phyloP scores from a whole-genome alignment of 2,329 filamentous ascomycete genomes.

The Sclerotinia subarctica region DNA sequence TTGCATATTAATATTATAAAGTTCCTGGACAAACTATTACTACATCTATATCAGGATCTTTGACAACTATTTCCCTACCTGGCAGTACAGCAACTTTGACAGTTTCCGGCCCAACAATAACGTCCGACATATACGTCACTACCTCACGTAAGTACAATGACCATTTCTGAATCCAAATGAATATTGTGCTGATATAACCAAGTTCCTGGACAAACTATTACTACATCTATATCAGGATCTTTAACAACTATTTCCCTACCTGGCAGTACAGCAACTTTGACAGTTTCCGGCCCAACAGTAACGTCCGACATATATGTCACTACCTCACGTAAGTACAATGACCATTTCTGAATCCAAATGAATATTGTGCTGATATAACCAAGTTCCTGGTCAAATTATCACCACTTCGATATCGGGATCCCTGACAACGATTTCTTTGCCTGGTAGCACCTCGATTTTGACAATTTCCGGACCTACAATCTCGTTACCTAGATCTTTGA shows the following conservation, averaged over 20 bases:
- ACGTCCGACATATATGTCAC: background rate
- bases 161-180: background rate
- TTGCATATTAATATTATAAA: background rate
- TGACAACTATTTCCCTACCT: slow-evolving; percentile 21
- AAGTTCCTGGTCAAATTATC: slow-evolving; percentile 7
- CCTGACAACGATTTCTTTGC: slow-evolving; percentile 6
- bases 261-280: slow-evolving; percentile 8
- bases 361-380: background rate
- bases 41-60: slow-evolving; percentile 22
- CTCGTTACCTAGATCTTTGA: slow-evolving; percentile 10
- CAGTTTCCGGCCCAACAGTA: slow-evolving; percentile 5
- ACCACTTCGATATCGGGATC: slow-evolving; percentile 22
- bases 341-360: background rate
- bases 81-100: slow-evolving; percentile 10
- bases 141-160: background rate
- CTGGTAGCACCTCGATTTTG: slow-evolving; percentile 3
- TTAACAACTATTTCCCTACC: slow-evolving; percentile 22
- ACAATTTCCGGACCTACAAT: background rate
- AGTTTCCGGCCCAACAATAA: slow-evolving; percentile 5
- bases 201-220: slow-evolving; percentile 10
- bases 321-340: background rate
- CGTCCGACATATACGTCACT: background rate
- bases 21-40: slow-evolving; percentile 12
- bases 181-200: background rate
- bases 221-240: slow-evolving; percentile 23